A percentile compares a stretch with the other conserved stretches of the same genome.
phyloP scores from a whole-genome alignment of 306 rosid species.

The Vachellia pachyceras region DNA sequence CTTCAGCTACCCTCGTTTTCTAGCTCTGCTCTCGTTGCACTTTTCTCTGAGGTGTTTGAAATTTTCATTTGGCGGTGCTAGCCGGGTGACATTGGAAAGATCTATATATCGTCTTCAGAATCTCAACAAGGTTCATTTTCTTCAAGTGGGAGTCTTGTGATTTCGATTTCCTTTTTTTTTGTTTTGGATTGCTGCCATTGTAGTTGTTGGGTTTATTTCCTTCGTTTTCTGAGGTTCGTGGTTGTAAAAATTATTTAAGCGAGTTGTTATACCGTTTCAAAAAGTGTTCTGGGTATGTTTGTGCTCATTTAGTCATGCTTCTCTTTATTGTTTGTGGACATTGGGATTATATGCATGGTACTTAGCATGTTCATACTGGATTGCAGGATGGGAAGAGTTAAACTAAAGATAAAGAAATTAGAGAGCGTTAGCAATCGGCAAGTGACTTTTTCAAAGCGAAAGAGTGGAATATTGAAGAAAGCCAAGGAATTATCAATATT shows the following conservation, averaged over 20 bases:
- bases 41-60: background rate
- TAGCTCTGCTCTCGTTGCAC: background rate
- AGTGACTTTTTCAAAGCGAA: conserved; percentile 73
- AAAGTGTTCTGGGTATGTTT: background rate
- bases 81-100: background rate
- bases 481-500: conserved; percentile 75
- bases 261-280: conserved; percentile 22
- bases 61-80: background rate
- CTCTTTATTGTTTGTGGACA: conserved; percentile 6
- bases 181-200: background rate
- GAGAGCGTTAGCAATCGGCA: conserved; percentile 76
- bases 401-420: conserved; percentile 77
- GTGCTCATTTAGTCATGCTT: background rate
- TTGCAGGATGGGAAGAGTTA: conserved; percentile 87
- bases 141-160: conserved; percentile 12
- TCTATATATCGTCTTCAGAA: background rate
- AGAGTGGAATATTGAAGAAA: conserved; percentile 77
- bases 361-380: conserved; percentile 23
- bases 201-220: background rate
- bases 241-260: conserved; percentile 31
- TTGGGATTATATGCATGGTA: conserved; percentile 11
- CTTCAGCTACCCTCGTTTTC: conserved; percentile 19
- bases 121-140: conserved; percentile 34
- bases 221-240: conserved; percentile 25
- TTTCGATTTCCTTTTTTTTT: background rate